A percentile compares a stretch with the other conserved stretches of the same genome.
These are phyloP conservation scores for Triticum timopheevii DNA, from an alignment of 176 grass and related monocot species.

Conservation along the genomic window DNA sequence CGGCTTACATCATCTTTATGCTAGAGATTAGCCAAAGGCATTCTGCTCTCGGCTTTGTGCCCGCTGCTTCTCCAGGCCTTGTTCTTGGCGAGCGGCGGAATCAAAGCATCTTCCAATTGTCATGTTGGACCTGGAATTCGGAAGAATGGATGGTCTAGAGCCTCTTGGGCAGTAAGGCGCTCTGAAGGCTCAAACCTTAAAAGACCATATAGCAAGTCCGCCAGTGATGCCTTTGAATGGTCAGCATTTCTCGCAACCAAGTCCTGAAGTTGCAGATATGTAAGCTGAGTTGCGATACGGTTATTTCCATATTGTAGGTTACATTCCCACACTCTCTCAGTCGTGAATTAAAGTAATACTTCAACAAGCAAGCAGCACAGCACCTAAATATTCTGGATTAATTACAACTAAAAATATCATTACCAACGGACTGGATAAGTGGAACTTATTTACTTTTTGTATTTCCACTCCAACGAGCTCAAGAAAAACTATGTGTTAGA, in stretches of 20 bases:
- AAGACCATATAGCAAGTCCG: conserved; percentile 60
- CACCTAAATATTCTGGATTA: neutral
- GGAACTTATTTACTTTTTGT: neutral
- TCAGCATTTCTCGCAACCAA: conserved; percentile 59
- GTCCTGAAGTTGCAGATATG: conserved; percentile 49
- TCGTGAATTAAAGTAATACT: neutral
- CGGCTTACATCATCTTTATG: conserved; percentile 20
- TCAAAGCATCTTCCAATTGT: conserved; percentile 17
- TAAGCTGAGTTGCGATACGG: neutral
- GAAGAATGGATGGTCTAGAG: conserved; percentile 91
- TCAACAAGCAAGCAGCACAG: neutral
- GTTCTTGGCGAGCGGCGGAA: conserved; percentile 5
- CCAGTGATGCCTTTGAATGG: conserved; percentile 51
- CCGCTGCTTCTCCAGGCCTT: conserved; percentile 1
- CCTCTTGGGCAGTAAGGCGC: conserved; percentile 74
- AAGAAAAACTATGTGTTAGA: neutral
- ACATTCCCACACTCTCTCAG: neutral
- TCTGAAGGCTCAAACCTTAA: conserved; percentile 82
- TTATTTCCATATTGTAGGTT: neutral
- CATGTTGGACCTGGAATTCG: conserved; percentile 36
- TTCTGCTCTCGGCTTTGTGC: neutral
- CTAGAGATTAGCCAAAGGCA: conserved; percentile 19
- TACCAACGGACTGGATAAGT: neutral
- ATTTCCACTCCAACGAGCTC: neutral
- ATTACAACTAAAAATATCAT: conserved; percentile 6